Percentiles rank a stretch among this genome's conserved stretches.
phyloP scores from a whole-genome alignment of 2,329 filamentous ascomycete species.

The Mariannaea elegans region DNA sequence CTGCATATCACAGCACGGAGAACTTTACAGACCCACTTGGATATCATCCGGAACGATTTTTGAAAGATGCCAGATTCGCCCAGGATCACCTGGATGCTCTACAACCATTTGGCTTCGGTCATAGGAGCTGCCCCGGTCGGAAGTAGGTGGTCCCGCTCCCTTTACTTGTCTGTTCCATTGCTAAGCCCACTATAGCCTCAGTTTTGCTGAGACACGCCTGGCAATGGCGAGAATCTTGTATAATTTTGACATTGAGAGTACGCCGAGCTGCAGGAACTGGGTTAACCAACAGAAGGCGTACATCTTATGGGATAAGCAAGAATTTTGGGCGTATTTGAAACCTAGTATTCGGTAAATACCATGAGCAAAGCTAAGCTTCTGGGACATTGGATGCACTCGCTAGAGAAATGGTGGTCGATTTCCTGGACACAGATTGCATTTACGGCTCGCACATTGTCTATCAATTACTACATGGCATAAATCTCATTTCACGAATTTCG shows the following conservation, averaged over 20 bases:
- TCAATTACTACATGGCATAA: too few species aligned
- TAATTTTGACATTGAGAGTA: conserved; percentile 1
- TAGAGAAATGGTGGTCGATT: too few species aligned
- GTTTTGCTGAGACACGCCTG: conserved; percentile 2
- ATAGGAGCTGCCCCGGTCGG: conserved; percentile 14
- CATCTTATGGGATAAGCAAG: conserved; percentile 1
- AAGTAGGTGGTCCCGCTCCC: not conserved
- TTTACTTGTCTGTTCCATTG: not conserved
- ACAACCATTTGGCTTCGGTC: conserved; percentile 17
- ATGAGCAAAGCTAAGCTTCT: too few species aligned
- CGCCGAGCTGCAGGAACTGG: not conserved
- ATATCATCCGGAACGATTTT: conserved; percentile 18
- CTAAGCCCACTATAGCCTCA: not conserved
- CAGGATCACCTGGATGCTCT: conserved; percentile 2
- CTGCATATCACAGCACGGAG: conserved; percentile 11
- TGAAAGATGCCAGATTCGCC: not conserved
- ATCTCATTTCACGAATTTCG: too few species aligned
- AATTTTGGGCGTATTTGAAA: not conserved
- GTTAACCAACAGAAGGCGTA: not conserved
- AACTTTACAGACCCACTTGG: conserved; percentile 13
- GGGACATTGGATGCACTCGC: too few species aligned
- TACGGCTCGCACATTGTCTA: too few species aligned
- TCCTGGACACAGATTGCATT: too few species aligned
- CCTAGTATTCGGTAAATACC: not conserved
- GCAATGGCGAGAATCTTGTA: not conserved